phyloP scores from a whole-genome alignment of 108 stramenopile genomes.

The Cyclostephanos tholiformis region DNA sequence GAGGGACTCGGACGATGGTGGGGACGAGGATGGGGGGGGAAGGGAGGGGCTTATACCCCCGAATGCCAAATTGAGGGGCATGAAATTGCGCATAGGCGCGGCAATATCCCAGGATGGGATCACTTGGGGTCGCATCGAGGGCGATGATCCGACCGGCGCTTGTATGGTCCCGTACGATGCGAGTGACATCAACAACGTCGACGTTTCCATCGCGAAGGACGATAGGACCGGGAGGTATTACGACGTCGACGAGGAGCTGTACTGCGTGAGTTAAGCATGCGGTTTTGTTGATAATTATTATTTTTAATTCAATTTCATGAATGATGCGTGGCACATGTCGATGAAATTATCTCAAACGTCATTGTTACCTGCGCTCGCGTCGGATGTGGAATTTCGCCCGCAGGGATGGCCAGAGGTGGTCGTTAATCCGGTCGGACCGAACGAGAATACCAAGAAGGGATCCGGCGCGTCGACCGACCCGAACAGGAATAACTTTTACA shows the following conservation, averaged over 20 bases:
- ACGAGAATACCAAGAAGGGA: conserved; percentile 32
- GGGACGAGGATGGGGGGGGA: not conserved
- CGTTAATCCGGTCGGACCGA: conserved; percentile 48
- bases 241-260: conserved; percentile 76
- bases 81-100: conserved; percentile 90
- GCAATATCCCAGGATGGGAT: conserved; percentile 90
- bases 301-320: no score
- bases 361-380: no score
- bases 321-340: no score
- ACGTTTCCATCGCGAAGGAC: conserved; percentile 48
- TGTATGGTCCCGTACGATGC: conserved; percentile 70
- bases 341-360: no score
- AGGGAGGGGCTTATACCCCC: conserved; percentile 18
- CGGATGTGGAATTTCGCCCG: no score
- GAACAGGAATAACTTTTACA: conserved; percentile 71
- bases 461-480: conserved; percentile 23
- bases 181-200: conserved; percentile 48
- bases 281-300: no score
- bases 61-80: conserved; percentile 76
- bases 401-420: conserved; percentile 89
- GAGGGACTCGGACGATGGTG: not conserved
- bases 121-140: conserved; percentile 87
- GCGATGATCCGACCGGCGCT: conserved; percentile 83
- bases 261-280: conserved; percentile 40
- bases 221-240: conserved; percentile 46